Base-by-base conservation (phyloP, 257 asterid genomes). In the Mentha longifolia region DNA sequence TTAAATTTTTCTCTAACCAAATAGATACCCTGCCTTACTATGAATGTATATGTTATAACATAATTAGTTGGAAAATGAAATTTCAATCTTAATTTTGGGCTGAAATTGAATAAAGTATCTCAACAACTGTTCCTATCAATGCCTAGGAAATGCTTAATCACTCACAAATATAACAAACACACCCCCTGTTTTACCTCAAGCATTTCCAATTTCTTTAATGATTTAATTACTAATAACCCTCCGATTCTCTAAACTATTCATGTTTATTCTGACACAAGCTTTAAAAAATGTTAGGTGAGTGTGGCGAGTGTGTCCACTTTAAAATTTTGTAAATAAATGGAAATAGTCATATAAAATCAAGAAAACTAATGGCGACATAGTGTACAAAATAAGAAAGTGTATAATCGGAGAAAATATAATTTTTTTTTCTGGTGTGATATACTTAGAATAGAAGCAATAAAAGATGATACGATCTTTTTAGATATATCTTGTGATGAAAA, bases 11-110 rank as follows among this genome's bases (percentile, higher is more conserved):
- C 77, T 68, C 39, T 35, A 35, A 75, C 83, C 72, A 73, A 70
- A 79, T 70, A 77, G 72, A 76, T 64, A 46, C 71, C 80, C 77
- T 78, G 81, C 72, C 75, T 61, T 78, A 43, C 65, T 77, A 74
- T 80, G 68, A 72, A 79, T 72, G 73, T 78, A 41, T 65, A 64
- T 73, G 61, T 19, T 61, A 61, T 76, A 37, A 82, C 25, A 74
- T 63, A 68, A 77, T 69, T 77, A 81, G 80, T 77, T 80, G 75
- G 79, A 69, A 76, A 80, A 73, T 76, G 71, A 77, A 15, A 68
- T 60, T 66, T 55, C 80, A 73, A 67, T 46, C 75, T 43, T 67
- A 50, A 60, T 67, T 12, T 25, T 71, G 43, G n/a, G 10, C 42
- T 10, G 19, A 30, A 14, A 57, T 57, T 28, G 20, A 28, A 28